Evolutionary conservation across 176 grass and related monocot species (phyloP).

Genomic region (Hordeum marinum): DNA sequence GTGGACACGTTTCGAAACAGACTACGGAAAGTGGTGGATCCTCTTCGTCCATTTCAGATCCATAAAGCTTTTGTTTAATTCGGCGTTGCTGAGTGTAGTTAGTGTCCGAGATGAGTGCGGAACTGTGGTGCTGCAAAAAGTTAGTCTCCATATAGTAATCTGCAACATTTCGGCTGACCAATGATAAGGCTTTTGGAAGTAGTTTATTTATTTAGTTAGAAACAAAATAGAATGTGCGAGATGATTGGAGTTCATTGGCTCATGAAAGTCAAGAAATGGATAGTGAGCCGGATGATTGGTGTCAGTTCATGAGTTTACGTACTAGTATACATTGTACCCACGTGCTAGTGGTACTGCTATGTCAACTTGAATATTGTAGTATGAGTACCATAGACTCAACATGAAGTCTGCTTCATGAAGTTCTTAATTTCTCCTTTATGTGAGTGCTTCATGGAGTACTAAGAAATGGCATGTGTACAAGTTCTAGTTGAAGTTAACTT

Average conservation of each 20-base stretch:
- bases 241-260: not conserved
- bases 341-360: not conserved
- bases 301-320: slow-evolving; percentile 10
- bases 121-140: not conserved
- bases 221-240: not conserved
- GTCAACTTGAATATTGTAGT: not conserved
- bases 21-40: slow-evolving; percentile 23
- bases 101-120: slow-evolving; percentile 19
- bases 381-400: not conserved
- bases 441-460: not conserved
- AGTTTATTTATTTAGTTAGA: not conserved
- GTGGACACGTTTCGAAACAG: slow-evolving; percentile 22
- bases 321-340: not conserved
- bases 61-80: not conserved
- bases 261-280: not conserved
- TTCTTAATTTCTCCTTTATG: not conserved
- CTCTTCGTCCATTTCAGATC: slow-evolving; percentile 1
- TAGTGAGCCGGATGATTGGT: not conserved
- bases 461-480: not conserved
- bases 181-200: not conserved
- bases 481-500: not conserved
- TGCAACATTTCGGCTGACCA: not conserved
- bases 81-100: not conserved
- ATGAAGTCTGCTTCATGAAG: not conserved
- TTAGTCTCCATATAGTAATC: not conserved